A percentile compares a stretch with the other conserved stretches of the same genome.
Evolutionary conservation across 73 alveolate genomes (phyloP).

Genomic region (Blepharisma japonicum): DNA sequence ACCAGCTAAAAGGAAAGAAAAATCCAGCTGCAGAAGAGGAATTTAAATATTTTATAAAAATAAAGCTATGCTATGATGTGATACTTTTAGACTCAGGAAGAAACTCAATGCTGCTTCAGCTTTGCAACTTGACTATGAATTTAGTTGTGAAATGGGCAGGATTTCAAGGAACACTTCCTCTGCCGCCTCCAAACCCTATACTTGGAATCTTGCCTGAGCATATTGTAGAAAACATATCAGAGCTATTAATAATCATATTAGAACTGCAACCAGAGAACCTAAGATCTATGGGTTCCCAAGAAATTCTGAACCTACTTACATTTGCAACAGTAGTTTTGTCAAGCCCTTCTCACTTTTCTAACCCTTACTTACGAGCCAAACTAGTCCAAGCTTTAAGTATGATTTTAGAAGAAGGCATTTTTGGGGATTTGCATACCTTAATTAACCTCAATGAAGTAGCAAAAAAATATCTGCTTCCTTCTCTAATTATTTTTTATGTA

Average conservation of each 20-base stretch:
- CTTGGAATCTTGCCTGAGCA: not conserved
- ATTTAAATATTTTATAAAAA: not conserved
- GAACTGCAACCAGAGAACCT: conserved; percentile 23
- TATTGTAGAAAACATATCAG: conserved; percentile 6
- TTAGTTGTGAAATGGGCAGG: conserved; percentile 24
- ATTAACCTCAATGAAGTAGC: not conserved
- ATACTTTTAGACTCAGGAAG: conserved; percentile 36
- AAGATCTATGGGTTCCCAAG: not conserved
- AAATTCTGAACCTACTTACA: not conserved
- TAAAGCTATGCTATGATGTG: conserved; percentile 31
- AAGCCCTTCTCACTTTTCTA: conserved; percentile 46
- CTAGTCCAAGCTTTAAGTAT: conserved; percentile 54
- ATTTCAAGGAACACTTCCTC: conserved; percentile 32
- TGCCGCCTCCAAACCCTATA: conserved; percentile 27
- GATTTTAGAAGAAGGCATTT: not conserved
- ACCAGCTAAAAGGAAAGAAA: conserved; percentile 46
- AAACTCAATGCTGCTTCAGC: conserved; percentile 35
- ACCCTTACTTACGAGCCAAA: conserved; percentile 64
- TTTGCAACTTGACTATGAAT: conserved; percentile 37
- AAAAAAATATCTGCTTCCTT: conserved; percentile 34
- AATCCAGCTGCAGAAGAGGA: conserved; percentile 16
- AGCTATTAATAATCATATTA: not conserved
- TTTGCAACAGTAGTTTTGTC: conserved; percentile 33
- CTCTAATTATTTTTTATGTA: conserved; percentile 53
- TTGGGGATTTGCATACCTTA: conserved; percentile 3